Conservation (phyloP, 2,329 filamentous ascomycete genomes). For the Ophiostoma populinum region DNA sequence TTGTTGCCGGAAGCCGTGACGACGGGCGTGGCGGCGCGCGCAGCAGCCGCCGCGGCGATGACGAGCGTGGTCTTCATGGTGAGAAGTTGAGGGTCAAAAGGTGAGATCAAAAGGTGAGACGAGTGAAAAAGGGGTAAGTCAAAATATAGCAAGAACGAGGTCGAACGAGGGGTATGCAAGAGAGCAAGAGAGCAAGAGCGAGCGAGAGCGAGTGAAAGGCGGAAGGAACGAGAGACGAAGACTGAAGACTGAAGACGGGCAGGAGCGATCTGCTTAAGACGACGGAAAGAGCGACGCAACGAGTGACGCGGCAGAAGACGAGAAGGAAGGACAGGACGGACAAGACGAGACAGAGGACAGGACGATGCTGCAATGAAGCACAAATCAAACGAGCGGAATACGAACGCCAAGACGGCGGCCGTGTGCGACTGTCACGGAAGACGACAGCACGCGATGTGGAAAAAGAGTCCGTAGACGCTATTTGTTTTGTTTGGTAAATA, state of each 20-base stretch:
- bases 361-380: too few relatives aligned
- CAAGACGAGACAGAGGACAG: too few relatives aligned
- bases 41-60: slow-evolving; percentile 15
- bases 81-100: not conserved
- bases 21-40: slow-evolving; percentile 21
- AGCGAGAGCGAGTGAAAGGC: not conserved
- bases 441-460: too few relatives aligned
- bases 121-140: not conserved
- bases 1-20: slow-evolving; percentile 53
- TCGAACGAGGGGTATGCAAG: not conserved
- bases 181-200: not conserved
- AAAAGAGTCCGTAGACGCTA: too few relatives aligned
- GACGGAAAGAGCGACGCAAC: too few relatives aligned
- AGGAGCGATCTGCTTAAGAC: too few relatives aligned
- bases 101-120: not conserved
- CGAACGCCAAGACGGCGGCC: too few relatives aligned
- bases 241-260: not conserved
- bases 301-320: too few relatives aligned
- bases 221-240: not conserved
- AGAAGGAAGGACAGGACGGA: too few relatives aligned
- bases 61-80: slow-evolving; percentile 24
- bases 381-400: too few relatives aligned
- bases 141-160: not conserved
- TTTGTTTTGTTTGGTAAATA: too few relatives aligned
- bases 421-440: too few relatives aligned